Evolutionary conservation across 2,329 filamentous ascomycete genomes (phyloP).

Genomic region (Talaromyces funiculosus): DNA sequence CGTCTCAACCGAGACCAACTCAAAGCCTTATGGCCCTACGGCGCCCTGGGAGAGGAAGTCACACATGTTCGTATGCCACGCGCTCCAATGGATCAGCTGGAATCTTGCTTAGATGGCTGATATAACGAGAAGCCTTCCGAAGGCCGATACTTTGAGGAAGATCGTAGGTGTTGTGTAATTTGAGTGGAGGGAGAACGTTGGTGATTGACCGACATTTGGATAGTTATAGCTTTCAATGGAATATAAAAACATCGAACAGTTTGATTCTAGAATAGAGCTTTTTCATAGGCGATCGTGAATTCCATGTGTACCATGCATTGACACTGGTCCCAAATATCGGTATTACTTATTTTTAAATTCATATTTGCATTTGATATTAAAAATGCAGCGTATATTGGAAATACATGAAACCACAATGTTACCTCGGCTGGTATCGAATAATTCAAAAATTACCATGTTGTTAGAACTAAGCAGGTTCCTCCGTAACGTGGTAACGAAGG

Average conservation of each 20-base stretch:
- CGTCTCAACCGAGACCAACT: background rate
- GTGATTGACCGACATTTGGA: no score
- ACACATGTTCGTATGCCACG: background rate
- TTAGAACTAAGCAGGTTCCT: background rate
- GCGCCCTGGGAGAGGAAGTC: background rate
- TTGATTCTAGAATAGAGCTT: background rate
- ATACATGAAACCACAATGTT: background rate
- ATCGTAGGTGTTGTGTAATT: background rate
- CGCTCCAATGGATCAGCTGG: background rate
- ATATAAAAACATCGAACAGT: no score
- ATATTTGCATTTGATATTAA: background rate
- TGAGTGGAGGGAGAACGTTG: background rate
- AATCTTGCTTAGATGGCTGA: background rate
- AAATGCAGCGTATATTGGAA: background rate
- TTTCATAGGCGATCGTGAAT: background rate
- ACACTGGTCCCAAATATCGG: background rate
- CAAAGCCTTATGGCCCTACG: background rate
- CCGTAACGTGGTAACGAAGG: conserved; percentile 2
- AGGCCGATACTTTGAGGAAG: background rate
- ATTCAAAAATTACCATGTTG: conserved; percentile 1
- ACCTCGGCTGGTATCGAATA: conserved; percentile 11
- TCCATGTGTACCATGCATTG: background rate
- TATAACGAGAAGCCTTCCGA: background rate
- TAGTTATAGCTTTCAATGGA: no score
- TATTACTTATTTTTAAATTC: background rate